Evolutionary conservation across 805 yeast genomes (phyloP), one percentile per base, ranked within the genome.

Genomic region (Soucietia sequanensis): DNA sequence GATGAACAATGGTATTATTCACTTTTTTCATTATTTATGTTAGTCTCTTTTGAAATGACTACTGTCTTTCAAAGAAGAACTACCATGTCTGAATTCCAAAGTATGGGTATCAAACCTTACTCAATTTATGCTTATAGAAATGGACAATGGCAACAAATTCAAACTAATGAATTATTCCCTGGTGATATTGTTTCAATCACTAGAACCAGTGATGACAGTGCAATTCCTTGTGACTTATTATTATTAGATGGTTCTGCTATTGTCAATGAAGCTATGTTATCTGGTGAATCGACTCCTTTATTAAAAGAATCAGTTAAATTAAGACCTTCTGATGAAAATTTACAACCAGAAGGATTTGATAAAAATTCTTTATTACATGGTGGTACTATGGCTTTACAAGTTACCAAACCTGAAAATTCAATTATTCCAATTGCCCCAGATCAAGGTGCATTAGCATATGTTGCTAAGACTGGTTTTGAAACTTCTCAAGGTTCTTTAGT

Each of bases 1-100:
- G 98, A 93, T 64, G 97, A 91, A 48, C 83, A 85, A 68, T 93
- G 98, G 98, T 90, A 90, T 63, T 84, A 84, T 56, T 88, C 98
- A 4, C 67, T 93, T 39, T 89, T 93, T 65, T 85, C 95, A 20
- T 70, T 91, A 47, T 81, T 93, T 62, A 91, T 91, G 95, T 74
- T 93, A 47, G 82, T 91, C 21, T 76, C 95, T 3, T 93, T 93
- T 68, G 99, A 93, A 65, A 84, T 81, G 60, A 87, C 96, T 22
- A 87, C 95, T 16, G 98, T 93, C 16, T 91, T 81, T 70, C 98
- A 93, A 71, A 84, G 98, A 66, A 84, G 95, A 68, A 70, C 88
- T 6, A 93, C 99, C 31, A 82, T 93, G 89, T 70, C 81, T 35
- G 99, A 93, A 65, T 93, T 93, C 66, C 89, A 95, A 64, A 81